Conservation (phyloP, 768 basidiomycete species). For the Hygrophorus russula region DNA sequence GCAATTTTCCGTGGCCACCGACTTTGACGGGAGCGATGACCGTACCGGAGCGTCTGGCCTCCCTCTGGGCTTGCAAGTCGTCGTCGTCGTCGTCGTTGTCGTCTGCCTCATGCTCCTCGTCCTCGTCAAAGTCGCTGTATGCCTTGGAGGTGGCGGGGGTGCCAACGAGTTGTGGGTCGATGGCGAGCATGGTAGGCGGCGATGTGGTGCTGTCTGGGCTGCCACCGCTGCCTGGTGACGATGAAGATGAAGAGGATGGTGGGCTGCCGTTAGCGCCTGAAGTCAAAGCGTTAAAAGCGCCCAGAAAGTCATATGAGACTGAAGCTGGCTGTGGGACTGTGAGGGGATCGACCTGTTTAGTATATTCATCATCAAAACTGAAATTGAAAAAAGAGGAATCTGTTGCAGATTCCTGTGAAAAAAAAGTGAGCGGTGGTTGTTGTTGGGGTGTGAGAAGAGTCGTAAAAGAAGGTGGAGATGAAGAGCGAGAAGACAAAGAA, state of each 20-base stretch:
- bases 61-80: conserved; percentile 17
- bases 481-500: conserved; percentile 27
- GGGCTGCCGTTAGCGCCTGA: background rate
- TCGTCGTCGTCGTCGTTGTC: conserved; percentile 19
- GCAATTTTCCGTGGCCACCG: conserved; percentile 47
- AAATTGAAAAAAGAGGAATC: conserved; percentile 8
- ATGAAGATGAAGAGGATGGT: background rate
- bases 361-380: conserved; percentile 6
- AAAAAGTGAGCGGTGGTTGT: background rate
- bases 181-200: conserved; percentile 25
- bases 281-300: background rate
- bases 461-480: background rate
- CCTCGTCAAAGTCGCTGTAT: conserved; percentile 27
- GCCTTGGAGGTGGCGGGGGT: conserved; percentile 34
- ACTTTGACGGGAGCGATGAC: conserved; percentile 43
- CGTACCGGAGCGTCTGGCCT: conserved; percentile 25
- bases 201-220: conserved; percentile 17
- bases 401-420: background rate
- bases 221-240: conserved; percentile 16
- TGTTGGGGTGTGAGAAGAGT: background rate
- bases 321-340: background rate
- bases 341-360: background rate
- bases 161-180: conserved; percentile 70
- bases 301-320: conserved; percentile 1
- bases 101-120: conserved; percentile 15